A percentile compares a stretch with the other conserved stretches of the same genome.
phyloP scores from a whole-genome alignment of 805 yeast genomes.

The Starmera caribaea region DNA sequence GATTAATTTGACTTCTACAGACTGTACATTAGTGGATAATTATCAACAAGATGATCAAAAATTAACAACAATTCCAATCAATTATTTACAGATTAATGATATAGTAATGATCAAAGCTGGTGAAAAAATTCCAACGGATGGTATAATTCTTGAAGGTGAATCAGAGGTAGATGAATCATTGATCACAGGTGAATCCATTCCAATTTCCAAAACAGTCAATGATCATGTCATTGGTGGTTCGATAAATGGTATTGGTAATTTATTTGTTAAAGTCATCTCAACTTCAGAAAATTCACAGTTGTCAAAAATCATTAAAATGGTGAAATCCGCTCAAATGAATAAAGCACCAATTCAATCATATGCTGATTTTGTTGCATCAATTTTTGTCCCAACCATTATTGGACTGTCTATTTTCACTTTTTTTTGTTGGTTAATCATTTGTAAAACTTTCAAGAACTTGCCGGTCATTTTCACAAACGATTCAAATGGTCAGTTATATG shows the following conservation, averaged over 20 bases:
- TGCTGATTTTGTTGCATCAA: conserved; percentile 79
- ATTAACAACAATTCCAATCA: conserved; percentile 53
- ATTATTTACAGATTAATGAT: conserved; percentile 69
- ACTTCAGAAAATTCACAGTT: conserved; percentile 83
- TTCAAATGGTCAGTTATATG: conserved; percentile 49
- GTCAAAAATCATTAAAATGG: conserved; percentile 77
- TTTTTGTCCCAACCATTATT: conserved; percentile 74
- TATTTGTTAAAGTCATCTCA: conserved; percentile 57
- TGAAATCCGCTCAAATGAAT: conserved; percentile 80
- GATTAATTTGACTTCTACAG: conserved; percentile 70
- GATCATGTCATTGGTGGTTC: conserved; percentile 82
- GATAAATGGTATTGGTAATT: conserved; percentile 66
- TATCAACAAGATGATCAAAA: conserved; percentile 16
- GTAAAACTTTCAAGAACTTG: conserved; percentile 24
- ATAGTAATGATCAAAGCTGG: conserved; percentile 78
- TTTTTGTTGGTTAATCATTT: conserved; percentile 42
- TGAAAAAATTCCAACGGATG: conserved; percentile 87
- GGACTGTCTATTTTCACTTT: conserved; percentile 57
- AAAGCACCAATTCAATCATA: conserved; percentile 86
- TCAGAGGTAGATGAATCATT: conserved; percentile 85
- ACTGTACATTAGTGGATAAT: conserved; percentile 54
- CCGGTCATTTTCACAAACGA: conserved; percentile 38
- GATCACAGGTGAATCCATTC: conserved; percentile 84
- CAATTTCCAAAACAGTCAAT: conserved; percentile 54
- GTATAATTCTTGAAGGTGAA: conserved; percentile 63